Evolutionary conservation across 768 basidiomycete species (phyloP).

Genomic region (Phanerodontia chrysosporium): DNA sequence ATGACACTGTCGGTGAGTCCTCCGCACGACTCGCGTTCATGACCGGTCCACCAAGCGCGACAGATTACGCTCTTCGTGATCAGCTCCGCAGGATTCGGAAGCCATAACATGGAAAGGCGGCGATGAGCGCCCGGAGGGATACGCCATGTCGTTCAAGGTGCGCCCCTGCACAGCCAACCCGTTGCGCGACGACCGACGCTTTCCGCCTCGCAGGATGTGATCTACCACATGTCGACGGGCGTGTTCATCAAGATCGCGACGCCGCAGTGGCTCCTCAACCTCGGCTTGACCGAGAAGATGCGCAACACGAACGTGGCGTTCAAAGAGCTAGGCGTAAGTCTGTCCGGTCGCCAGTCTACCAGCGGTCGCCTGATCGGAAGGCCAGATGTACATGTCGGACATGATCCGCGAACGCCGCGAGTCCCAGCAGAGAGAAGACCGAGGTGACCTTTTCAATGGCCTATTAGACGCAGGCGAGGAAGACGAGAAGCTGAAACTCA

Average conservation of each 20-base stretch:
- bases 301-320: slow-evolving; percentile 18
- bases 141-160: slow-evolving; percentile 21
- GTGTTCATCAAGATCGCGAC: slow-evolving; percentile 20
- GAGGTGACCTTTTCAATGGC: slow-evolving; percentile 48
- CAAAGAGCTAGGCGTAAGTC: slow-evolving; percentile 25
- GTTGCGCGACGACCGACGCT: not conserved
- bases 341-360: not conserved
- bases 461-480: slow-evolving; percentile 45
- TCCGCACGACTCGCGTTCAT: not conserved
- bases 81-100: slow-evolving; percentile 52
- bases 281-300: slow-evolving; percentile 16
- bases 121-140: slow-evolving; percentile 8
- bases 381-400: slow-evolving; percentile 44
- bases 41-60: not conserved
- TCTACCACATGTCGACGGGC: slow-evolving; percentile 21
- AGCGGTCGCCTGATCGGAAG: too few species aligned
- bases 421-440: slow-evolving; percentile 30
- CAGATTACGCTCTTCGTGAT: slow-evolving; percentile 57
- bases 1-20: slow-evolving; percentile 46
- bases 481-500: slow-evolving; percentile 28
- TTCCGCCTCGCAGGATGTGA: slow-evolving; percentile 16
- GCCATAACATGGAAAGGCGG: slow-evolving; percentile 38
- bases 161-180: not conserved
- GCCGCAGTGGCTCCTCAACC: slow-evolving; percentile 21
- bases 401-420: slow-evolving; percentile 44